A percentile compares a stretch with the other conserved stretches of the same genome.
Evolutionary conservation across 2,329 filamentous ascomycete species (phyloP).

Genomic region (Phialophora expanda): DNA sequence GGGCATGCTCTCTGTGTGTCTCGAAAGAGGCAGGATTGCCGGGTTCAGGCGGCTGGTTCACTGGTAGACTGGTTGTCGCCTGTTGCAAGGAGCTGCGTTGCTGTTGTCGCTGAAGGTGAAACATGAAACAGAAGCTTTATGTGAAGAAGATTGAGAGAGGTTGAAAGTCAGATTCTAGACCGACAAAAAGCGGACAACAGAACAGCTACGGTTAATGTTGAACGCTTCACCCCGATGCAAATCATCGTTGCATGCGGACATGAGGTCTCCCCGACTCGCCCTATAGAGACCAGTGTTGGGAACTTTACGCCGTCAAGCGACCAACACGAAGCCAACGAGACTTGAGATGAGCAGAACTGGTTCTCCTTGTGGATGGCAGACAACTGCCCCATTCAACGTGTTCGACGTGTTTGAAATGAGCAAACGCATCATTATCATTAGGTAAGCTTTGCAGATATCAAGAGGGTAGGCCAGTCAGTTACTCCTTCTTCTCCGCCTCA

Average conservation of each 20-base stretch:
- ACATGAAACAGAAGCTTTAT: background rate
- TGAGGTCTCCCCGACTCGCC: background rate
- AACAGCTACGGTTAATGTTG: background rate
- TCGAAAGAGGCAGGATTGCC: slow-evolving; percentile 2
- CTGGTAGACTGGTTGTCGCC: background rate
- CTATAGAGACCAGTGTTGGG: background rate
- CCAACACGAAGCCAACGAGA: background rate
- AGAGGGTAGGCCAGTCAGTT: too few relatives aligned
- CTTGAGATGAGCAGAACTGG: background rate
- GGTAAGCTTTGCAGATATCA: background rate
- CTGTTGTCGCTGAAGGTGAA: background rate
- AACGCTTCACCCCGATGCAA: background rate
- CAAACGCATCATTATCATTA: background rate
- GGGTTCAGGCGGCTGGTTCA: background rate
- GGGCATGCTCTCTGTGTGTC: background rate
- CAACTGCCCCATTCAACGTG: background rate
- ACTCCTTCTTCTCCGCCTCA: slow-evolving; percentile 1
- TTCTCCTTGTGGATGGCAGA: background rate
- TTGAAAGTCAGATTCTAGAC: background rate
- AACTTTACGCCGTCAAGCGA: background rate
- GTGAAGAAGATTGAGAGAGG: background rate
- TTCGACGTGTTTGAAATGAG: background rate
- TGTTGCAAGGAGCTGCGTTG: background rate
- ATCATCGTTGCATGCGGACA: background rate
- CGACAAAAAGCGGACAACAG: background rate